Evolutionary conservation across 2,329 filamentous ascomycete species (phyloP).

Genomic region (Microcyclosporella mali): DNA sequence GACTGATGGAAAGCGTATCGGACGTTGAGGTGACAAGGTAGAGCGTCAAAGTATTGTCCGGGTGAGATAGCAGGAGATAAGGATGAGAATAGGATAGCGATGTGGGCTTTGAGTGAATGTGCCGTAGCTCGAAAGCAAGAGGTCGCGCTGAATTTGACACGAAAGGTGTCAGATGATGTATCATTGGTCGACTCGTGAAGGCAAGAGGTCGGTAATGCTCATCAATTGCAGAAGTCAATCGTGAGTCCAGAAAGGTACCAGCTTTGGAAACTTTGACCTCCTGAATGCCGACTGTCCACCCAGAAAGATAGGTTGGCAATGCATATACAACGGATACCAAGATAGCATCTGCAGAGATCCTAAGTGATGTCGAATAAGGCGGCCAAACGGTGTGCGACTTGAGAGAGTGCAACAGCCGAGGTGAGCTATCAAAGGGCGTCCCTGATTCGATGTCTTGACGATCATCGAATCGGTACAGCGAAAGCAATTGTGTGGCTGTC

Average conservation of each 20-base stretch:
- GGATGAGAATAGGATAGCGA: conserved; percentile 61
- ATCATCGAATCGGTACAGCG: conserved; percentile 52
- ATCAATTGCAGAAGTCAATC: conserved; percentile 46
- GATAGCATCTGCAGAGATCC: conserved; percentile 57
- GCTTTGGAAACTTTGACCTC: conserved; percentile 63
- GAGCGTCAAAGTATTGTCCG: conserved; percentile 80
- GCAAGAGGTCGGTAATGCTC: conserved; percentile 40
- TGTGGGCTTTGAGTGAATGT: conserved; percentile 39
- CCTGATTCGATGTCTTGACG: background rate
- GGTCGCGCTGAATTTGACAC: conserved; percentile 8
- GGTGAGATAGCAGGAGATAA: conserved; percentile 75
- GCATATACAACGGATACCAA: conserved; percentile 85
- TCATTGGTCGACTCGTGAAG: conserved; percentile 27
- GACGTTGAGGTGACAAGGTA: conserved; percentile 72
- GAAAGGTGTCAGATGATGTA: conserved; percentile 21
- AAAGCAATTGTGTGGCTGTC: conserved; percentile 66
- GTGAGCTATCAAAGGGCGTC: conserved; percentile 31
- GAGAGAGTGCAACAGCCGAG: conserved; percentile 66
- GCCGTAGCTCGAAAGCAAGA: conserved; percentile 20
- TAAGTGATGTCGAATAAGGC: conserved; percentile 75
- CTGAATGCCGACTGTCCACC: conserved; percentile 89
- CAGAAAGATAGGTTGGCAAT: conserved; percentile 65
- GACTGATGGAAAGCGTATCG: conserved; percentile 59
- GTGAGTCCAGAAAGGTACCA: conserved; percentile 45
- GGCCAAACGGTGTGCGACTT: conserved; percentile 72